Base-by-base conservation (phyloP, 306 rosid species). In the Parietaria judaica region DNA sequence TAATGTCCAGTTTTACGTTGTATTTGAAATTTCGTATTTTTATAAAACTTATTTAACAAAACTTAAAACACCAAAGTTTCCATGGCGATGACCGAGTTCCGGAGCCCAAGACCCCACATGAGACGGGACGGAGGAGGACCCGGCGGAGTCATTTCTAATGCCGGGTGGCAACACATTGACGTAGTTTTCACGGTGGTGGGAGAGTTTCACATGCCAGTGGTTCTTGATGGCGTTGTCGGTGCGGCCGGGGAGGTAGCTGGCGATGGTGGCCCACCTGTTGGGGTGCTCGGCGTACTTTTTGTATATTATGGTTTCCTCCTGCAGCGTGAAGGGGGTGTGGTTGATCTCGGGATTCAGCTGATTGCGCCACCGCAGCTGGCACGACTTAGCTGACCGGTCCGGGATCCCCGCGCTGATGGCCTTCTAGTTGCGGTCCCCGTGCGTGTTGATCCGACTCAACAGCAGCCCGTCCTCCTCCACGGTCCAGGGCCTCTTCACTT, bases 251-350 rank as follows among this genome's bases (percentile, higher is more conserved):
- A 92, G 70, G 54, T 84, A 78, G 36, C 96, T 81, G 0, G 98
- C 83, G n/a, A 92, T 86, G 16, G 95, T 92, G 39, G 96, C 95
- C 98, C 98, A 92, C 69, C 83, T 88, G 67, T 92, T 92, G 0
- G 96, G 96, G 57, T 92, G 94, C 13, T 72, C 0, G 1, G 81
- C 77, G 65, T 88, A 95, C 7, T 92, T 88, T 47, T 53, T 45
- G n/a, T 77, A n/a, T 4, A 92, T 88, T 66, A 81, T n/a, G 3
- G 60, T 61, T 10, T 88, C 95, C 69, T 92, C 98, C 3, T 73
- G 66, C 0, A 88, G 80, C 0, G 84, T 80, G n/a, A 92, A 92
- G 0, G 98, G 86, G 4, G 81, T 84, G 69, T 92, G 98, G 66
- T 92, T 85, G 38, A 92, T 95, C 13, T 65, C 56, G 14, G 98